phyloP scores from a whole-genome alignment of 1,139 yeast genomes.

The Magnusiomyces fungicola region DNA sequence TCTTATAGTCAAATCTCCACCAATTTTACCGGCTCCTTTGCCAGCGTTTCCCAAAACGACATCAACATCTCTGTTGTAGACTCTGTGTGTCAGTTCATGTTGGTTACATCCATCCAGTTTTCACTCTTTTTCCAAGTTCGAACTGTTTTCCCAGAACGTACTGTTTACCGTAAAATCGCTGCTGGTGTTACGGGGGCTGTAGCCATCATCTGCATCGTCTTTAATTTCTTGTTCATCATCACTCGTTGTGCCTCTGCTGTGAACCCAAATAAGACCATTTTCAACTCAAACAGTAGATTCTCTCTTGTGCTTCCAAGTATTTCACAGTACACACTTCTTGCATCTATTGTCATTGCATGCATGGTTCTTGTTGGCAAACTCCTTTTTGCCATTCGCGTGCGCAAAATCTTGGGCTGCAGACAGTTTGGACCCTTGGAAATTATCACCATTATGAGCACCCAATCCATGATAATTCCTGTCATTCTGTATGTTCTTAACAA shows the following conservation, averaged over 20 bases:
- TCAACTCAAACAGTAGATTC: constrained; percentile 11
- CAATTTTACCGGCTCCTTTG: constrained; percentile 43
- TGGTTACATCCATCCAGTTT: constrained; percentile 52
- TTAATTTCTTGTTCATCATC: constrained; percentile 10
- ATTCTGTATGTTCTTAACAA: constrained; percentile 48
- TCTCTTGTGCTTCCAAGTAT: constrained; percentile 15
- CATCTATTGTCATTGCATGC: constrained; percentile 58
- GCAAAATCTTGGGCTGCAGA: constrained; percentile 67
- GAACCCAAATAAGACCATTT: not conserved
- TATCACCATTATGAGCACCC: constrained; percentile 70
- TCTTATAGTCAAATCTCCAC: constrained; percentile 46
- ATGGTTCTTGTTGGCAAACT: constrained; percentile 55
- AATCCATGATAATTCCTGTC: constrained; percentile 74
- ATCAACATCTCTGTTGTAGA: constrained; percentile 48
- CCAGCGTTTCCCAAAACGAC: constrained; percentile 33
- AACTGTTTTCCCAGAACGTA: constrained; percentile 57
- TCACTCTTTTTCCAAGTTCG: constrained; percentile 66
- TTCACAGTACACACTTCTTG: constrained; percentile 51
- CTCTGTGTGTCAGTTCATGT: constrained; percentile 50
- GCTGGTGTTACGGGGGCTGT: constrained; percentile 38
- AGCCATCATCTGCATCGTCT: constrained; percentile 40
- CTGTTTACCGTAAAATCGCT: constrained; percentile 34
- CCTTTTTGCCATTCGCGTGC: constrained; percentile 55
- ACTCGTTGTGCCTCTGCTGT: constrained; percentile 5
- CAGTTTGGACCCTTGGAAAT: constrained; percentile 81